These are phyloP conservation scores for Aspergillus tanneri DNA, from an alignment of 2,329 filamentous ascomycete species.

Conservation along the genomic window DNA sequence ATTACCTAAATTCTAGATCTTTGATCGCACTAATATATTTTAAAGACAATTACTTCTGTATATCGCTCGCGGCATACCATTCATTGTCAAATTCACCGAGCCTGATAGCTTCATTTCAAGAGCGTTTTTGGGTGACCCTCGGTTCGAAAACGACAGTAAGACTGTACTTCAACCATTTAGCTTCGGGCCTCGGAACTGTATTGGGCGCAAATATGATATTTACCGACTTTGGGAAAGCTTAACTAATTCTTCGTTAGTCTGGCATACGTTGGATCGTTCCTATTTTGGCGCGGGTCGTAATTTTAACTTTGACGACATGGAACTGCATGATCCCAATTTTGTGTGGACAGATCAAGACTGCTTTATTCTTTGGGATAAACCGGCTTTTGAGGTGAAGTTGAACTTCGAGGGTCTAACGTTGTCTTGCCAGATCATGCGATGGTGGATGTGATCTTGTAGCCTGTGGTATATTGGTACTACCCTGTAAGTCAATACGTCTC, in stretches of 20 bases:
- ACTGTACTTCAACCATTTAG: conserved; percentile 52
- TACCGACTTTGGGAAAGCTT: background rate
- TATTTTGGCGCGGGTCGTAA: conserved; percentile 49
- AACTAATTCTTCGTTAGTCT: conserved; percentile 34
- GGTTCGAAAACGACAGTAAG: conserved; percentile 44
- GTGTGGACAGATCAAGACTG: conserved; percentile 44
- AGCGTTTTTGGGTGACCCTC: conserved; percentile 31
- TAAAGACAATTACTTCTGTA: conserved; percentile 45
- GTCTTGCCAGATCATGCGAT: too few relatives aligned
- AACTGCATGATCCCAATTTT: conserved; percentile 38
- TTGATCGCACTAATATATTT: background rate
- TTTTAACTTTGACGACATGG: conserved; percentile 54
- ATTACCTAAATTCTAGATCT: background rate
- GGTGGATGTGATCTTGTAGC: too few relatives aligned
- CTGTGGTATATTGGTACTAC: too few relatives aligned
- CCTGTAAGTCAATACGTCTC: too few relatives aligned
- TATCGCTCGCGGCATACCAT: conserved; percentile 50
- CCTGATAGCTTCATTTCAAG: conserved; percentile 51
- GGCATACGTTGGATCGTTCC: conserved; percentile 52
- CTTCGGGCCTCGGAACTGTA: conserved; percentile 51
- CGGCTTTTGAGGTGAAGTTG: background rate
- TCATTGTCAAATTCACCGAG: conserved; percentile 44
- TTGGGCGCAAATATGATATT: conserved; percentile 49
- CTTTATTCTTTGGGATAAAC: conserved; percentile 46
- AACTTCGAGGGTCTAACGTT: background rate